Percentiles rank a stretch among this genome's conserved stretches.
Evolutionary conservation across 164 flowering plant genomes (phyloP).

Genomic region (Umbellularia californica): DNA sequence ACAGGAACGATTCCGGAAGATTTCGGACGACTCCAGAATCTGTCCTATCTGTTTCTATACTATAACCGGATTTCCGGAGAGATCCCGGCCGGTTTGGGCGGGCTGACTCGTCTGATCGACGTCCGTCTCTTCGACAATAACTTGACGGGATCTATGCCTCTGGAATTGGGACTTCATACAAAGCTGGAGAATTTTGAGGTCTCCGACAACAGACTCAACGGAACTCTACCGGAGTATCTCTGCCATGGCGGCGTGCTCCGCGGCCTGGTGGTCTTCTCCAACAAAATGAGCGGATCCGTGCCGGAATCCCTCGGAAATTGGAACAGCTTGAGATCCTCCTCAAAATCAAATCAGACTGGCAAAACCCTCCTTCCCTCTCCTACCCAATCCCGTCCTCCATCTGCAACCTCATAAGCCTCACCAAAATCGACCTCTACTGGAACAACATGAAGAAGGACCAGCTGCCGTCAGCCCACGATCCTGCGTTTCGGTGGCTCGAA

Average conservation of each 20-base stretch:
- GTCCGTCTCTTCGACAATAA: slow-evolving; percentile 41
- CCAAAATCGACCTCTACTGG: too few species aligned
- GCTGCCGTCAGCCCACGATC: too few species aligned
- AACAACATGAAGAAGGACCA: too few species aligned
- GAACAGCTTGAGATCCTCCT: slow-evolving; percentile 28
- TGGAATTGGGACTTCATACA: slow-evolving; percentile 46
- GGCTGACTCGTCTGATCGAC: slow-evolving; percentile 24
- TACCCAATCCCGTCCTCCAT: too few species aligned
- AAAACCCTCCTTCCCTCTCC: too few species aligned
- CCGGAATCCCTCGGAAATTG: slow-evolving; percentile 62
- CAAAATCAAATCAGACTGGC: too few species aligned
- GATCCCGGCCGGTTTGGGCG: slow-evolving; percentile 42
- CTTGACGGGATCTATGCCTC: slow-evolving; percentile 46
- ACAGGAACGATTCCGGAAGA: slow-evolving; percentile 20
- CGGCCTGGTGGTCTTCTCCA: slow-evolving; percentile 46
- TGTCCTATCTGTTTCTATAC: slow-evolving; percentile 35
- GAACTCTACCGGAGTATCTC: slow-evolving; percentile 39
- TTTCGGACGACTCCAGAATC: slow-evolving; percentile 47
- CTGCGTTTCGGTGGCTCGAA: too few species aligned
- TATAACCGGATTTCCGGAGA: slow-evolving; percentile 50
- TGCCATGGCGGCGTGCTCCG: slow-evolving; percentile 33
- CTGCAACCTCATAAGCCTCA: too few species aligned
- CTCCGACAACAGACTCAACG: slow-evolving; percentile 31
- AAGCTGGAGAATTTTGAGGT: slow-evolving; percentile 39
- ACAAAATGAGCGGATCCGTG: slow-evolving; percentile 51